Base-by-base conservation (phyloP, 805 yeast species). In the Candida broadrunensis region DNA sequence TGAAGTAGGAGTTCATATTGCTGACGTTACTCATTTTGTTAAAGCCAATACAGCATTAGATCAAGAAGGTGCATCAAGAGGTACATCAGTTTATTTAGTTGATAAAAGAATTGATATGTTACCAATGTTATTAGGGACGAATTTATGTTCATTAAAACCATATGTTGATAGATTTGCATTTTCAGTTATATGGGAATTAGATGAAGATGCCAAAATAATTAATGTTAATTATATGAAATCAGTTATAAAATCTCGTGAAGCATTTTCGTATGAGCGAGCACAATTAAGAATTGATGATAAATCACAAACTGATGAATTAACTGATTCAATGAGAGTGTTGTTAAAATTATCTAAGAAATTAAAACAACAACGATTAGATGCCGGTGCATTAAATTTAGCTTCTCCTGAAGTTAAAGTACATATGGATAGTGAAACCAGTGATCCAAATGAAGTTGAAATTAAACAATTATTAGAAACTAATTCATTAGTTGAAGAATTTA, bases 71-170 rank as follows among this genome's bases (percentile, higher is more conserved):
- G 96, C 98, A 0, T 77, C 95, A 1, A 80, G 99, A 65, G 98
- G 97, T 54, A 93, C 99, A 0, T 90, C 99, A 4, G 97, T 93
- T 2, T 93, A 93, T 64, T 72, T 93, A 42, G 99, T 93, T 12
- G 99, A 93, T 61, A 91, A 93, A 65, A 86, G 99, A 75, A 93
- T 93, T 52, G 99, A 93, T 74, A 93, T 93, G 99, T 73, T 93
- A 48, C 99, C 99, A 5, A 81, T 86, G 83, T 66, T 93, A 35
- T 73, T 93, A 42, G 98, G 99, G 60, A 93, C 99, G 3, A 93
- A 93, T 60, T 68, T 93, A 54, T 93, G 99, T 72, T 93, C 99
- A 4, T 75, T 93, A 56, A 85, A 86, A 56, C 97, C 98, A 4
- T 83, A 88, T 56, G 97, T 93, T 33, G 99, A 93, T 48, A 78